phyloP scores from a whole-genome alignment of 257 asterid genomes.

The Verbena officinalis region DNA sequence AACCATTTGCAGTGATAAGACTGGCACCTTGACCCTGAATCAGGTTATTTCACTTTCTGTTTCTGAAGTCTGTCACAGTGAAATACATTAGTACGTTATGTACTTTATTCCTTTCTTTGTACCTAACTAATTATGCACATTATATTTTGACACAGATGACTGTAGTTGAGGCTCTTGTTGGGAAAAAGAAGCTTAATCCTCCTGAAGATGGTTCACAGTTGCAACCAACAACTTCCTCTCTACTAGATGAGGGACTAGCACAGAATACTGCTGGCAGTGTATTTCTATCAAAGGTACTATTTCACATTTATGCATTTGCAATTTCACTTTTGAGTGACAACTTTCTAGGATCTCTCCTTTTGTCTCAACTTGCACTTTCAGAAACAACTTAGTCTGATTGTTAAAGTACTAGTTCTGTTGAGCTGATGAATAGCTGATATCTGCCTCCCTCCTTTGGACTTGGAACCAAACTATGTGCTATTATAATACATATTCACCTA shows the following conservation, averaged over 20 bases:
- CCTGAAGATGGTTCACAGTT: slow-evolving; percentile 76
- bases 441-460: slow-evolving; percentile 5
- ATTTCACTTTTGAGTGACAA: slow-evolving; percentile 10
- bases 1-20: slow-evolving; percentile 95
- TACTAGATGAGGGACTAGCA: slow-evolving; percentile 82
- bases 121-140: slow-evolving; percentile 20
- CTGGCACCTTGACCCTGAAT: slow-evolving; percentile 94
- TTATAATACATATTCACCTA: slow-evolving; percentile 20
- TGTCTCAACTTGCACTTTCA: slow-evolving; percentile 16
- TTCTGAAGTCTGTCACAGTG: slow-evolving; percentile 24
- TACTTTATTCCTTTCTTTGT: slow-evolving; percentile 4
- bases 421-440: slow-evolving; percentile 11
- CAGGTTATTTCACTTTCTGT: slow-evolving; percentile 51
- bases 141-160: slow-evolving; percentile 65
- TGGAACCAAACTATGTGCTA: slow-evolving; percentile 4
- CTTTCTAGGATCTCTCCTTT: slow-evolving; percentile 2
- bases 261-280: slow-evolving; percentile 94
- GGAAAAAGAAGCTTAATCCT: slow-evolving; percentile 59
- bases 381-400: neutral
- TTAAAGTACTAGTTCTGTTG: neutral
- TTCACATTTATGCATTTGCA: slow-evolving; percentile 17
- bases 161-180: slow-evolving; percentile 83
- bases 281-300: slow-evolving; percentile 70
- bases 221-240: slow-evolving; percentile 55
- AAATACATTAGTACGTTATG: slow-evolving; percentile 18